These are phyloP conservation scores for Trametes maxima DNA, from an alignment of 768 basidiomycete species.

Conservation along the genomic window DNA sequence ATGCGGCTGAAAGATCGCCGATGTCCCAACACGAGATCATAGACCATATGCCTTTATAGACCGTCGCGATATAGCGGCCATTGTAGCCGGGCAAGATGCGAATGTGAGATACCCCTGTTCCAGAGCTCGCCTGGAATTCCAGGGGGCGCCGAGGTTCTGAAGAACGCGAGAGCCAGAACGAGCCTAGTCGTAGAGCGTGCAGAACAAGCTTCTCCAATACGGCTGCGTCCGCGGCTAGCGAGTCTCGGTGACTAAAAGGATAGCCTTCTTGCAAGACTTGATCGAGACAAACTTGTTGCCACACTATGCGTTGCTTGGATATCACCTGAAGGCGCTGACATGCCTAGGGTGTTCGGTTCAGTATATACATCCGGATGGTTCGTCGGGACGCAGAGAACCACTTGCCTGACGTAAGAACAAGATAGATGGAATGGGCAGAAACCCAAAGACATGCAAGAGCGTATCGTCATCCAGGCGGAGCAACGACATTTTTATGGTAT, in stretches of 20 bases:
- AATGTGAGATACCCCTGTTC: conserved; percentile 52
- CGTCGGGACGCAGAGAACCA: too few species aligned
- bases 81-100: conserved; percentile 52
- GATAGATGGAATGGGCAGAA: conserved; percentile 35
- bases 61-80: conserved; percentile 50
- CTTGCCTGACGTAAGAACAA: conserved; percentile 35
- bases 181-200: conserved; percentile 48
- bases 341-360: conserved; percentile 38
- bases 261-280: conserved; percentile 49
- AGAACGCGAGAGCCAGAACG: conserved; percentile 46
- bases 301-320: conserved; percentile 55
- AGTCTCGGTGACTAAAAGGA: conserved; percentile 48
- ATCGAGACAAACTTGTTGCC: conserved; percentile 51
- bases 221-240: conserved; percentile 41
- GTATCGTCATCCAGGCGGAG: conserved; percentile 40
- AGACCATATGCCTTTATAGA: conserved; percentile 66
- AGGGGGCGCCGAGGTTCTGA: conserved; percentile 2
- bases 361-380: background rate
- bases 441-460: conserved; percentile 39
- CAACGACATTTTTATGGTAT: background rate
- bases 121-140: conserved; percentile 34
- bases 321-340: conserved; percentile 50
- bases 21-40: conserved; percentile 57
- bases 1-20: background rate
- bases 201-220: conserved; percentile 50